These are phyloP conservation scores for Jasminum sambac DNA, from an alignment of 257 asterid genomes.

Conservation along the genomic window DNA sequence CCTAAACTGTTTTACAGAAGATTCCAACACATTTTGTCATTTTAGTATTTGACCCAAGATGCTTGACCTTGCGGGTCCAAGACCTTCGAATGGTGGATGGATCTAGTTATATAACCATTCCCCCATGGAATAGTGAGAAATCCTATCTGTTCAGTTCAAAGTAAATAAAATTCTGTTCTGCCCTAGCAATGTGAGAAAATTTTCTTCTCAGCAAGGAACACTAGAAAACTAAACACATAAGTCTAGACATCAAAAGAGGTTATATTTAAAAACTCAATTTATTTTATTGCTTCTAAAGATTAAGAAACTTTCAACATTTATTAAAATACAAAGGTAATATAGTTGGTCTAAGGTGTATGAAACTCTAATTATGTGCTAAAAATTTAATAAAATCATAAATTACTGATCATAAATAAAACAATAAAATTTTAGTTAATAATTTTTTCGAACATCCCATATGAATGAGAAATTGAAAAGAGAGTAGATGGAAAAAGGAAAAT, in stretches of 20 bases:
- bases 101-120: neutral
- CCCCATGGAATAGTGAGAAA: neutral
- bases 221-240: neutral
- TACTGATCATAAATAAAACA: too few species aligned
- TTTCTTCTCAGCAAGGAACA: neutral
- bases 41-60: neutral
- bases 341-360: too few species aligned
- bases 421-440: too few species aligned
- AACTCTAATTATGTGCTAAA: too few species aligned
- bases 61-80: neutral
- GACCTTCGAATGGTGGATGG: neutral
- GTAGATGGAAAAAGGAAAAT: neutral
- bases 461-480: neutral
- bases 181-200: neutral
- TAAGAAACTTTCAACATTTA: neutral
- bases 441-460: too few species aligned
- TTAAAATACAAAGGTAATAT: too few species aligned
- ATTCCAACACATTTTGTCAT: neutral
- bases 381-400: too few species aligned
- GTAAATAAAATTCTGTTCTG: neutral
- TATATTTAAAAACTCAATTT: neutral
- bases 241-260: neutral
- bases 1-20: neutral
- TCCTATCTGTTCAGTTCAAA: neutral
- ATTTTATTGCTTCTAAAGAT: neutral